Evolutionary conservation across 2,329 filamentous ascomycete species (phyloP).

Genomic region (Neofusicoccum parvum): DNA sequence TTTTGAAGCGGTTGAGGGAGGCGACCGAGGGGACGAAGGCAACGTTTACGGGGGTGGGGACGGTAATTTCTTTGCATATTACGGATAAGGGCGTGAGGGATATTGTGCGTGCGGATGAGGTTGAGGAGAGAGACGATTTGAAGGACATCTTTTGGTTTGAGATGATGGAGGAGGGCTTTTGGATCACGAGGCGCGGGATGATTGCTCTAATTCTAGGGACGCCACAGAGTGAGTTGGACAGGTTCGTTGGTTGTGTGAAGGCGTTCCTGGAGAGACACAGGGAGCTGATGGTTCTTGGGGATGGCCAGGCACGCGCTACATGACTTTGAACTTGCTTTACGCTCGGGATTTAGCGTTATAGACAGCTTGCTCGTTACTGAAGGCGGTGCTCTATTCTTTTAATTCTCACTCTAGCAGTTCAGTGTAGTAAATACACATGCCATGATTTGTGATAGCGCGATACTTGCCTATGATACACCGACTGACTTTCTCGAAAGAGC

Average conservation of each 20-base stretch:
- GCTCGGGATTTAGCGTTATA: too few relatives aligned
- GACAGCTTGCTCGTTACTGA: too few relatives aligned
- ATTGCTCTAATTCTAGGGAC: slow-evolving; percentile 40
- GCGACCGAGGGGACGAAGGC: slow-evolving; percentile 37
- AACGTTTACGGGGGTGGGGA: slow-evolving; percentile 40
- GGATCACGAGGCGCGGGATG: slow-evolving; percentile 38
- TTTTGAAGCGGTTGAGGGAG: slow-evolving; percentile 32
- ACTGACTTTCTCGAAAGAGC: too few relatives aligned
- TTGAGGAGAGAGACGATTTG: slow-evolving; percentile 34
- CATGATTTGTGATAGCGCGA: too few relatives aligned
- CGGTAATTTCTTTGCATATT: slow-evolving; percentile 42
- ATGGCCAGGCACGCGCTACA: too few relatives aligned
- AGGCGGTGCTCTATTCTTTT: too few relatives aligned
- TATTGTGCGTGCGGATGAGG: slow-evolving; percentile 30
- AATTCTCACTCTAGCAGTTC: too few relatives aligned
- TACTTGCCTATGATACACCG: too few relatives aligned
- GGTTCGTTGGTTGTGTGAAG: slow-evolving; percentile 31
- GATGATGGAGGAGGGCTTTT: slow-evolving; percentile 42
- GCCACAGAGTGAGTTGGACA: slow-evolving; percentile 35
- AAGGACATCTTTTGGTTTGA: slow-evolving; percentile 41
- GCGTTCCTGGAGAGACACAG: slow-evolving; percentile 29
- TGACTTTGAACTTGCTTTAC: too few relatives aligned
- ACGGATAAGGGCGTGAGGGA: slow-evolving; percentile 33
- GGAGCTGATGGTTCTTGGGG: neutral
- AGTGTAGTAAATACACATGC: too few relatives aligned